These are phyloP conservation scores for Acmispon strigosus DNA, from an alignment of 306 rosid genomes.

Conservation along the genomic window DNA sequence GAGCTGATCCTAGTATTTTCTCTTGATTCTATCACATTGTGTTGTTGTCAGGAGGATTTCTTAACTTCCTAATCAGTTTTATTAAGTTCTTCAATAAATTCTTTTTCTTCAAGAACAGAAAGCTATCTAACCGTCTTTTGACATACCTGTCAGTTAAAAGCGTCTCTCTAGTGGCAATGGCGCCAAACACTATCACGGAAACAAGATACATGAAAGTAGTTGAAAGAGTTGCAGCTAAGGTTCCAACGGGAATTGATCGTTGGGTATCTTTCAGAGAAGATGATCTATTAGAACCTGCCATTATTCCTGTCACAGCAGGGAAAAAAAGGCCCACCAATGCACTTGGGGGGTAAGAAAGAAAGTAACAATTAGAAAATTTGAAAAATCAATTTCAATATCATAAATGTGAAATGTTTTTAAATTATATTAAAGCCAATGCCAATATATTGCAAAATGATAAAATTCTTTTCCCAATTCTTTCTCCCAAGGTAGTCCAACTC, in stretches of 20 bases:
- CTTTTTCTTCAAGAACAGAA: neutral
- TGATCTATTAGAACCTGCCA: constrained; percentile 99
- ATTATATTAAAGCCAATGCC: neutral
- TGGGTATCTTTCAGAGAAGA: constrained; percentile 94
- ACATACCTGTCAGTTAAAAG: constrained; percentile 86
- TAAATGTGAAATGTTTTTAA: neutral
- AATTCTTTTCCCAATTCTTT: neutral
- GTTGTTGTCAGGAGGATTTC: neutral
- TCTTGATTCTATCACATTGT: neutral
- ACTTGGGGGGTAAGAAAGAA: constrained; percentile 36
- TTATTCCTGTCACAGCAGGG: constrained; percentile 99
- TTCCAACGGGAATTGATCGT: constrained; percentile 95
- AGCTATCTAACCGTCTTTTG: neutral
- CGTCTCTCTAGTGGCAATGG: constrained; percentile 72
- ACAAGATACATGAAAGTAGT: constrained; percentile 71
- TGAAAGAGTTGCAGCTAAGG: constrained; percentile 78
- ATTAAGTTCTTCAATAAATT: neutral
- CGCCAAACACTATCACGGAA: constrained; percentile 82
- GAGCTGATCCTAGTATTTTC: neutral
- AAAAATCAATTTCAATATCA: neutral
- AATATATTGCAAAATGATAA: neutral
- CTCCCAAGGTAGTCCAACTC: too few species aligned
- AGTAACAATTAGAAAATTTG: constrained; percentile 20
- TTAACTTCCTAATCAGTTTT: neutral
- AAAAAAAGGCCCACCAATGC: constrained; percentile 98